Evolutionary conservation across 2,329 filamentous ascomycete species (phyloP).

Genomic region (Nigrospora sphaerica): DNA sequence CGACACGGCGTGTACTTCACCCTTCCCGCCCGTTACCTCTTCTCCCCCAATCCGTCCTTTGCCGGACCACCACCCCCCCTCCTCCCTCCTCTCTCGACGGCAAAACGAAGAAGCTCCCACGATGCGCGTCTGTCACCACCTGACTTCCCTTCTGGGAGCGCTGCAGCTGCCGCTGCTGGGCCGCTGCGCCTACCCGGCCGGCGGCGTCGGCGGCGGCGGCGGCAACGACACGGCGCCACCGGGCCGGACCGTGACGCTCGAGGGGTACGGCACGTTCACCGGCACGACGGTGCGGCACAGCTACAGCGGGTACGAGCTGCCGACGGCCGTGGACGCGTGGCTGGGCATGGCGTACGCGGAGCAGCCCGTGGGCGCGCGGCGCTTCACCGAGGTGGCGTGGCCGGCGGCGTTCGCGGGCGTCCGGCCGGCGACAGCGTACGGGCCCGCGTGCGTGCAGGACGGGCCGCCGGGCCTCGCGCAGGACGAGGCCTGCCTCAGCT

Average conservation of each 20-base stretch:
- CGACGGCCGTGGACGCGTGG: slow-evolving; percentile 35
- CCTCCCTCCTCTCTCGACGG: too few relatives aligned
- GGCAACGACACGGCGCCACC: too few relatives aligned
- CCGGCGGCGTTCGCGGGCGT: slow-evolving; percentile 31
- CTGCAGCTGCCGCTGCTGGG: too few relatives aligned
- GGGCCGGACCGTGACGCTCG: slow-evolving; percentile 15
- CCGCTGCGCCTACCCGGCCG: too few relatives aligned
- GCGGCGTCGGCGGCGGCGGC: too few relatives aligned
- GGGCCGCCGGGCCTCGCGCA: slow-evolving; percentile 13
- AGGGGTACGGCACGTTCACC: slow-evolving; percentile 31
- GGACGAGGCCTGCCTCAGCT: slow-evolving; percentile 29
- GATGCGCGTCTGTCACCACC: too few relatives aligned
- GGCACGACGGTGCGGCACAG: slow-evolving; percentile 28
- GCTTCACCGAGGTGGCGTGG: slow-evolving; percentile 32
- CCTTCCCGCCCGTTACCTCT: too few relatives aligned
- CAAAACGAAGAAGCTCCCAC: too few relatives aligned
- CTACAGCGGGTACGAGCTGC: slow-evolving; percentile 21
- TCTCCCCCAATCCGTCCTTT: too few relatives aligned
- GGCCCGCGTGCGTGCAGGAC: slow-evolving; percentile 35
- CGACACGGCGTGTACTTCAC: too few relatives aligned
- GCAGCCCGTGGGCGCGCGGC: slow-evolving; percentile 29
- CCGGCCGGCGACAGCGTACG: slow-evolving; percentile 28
- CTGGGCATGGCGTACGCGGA: slow-evolving; percentile 37
- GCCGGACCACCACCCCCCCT: too few relatives aligned
- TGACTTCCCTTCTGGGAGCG: too few relatives aligned